Percentiles rank a stretch among this genome's conserved stretches.
These are phyloP conservation scores for Schizochytrium sp. DNA, from an alignment of 108 stramenopile genomes.

Conservation along the genomic window DNA sequence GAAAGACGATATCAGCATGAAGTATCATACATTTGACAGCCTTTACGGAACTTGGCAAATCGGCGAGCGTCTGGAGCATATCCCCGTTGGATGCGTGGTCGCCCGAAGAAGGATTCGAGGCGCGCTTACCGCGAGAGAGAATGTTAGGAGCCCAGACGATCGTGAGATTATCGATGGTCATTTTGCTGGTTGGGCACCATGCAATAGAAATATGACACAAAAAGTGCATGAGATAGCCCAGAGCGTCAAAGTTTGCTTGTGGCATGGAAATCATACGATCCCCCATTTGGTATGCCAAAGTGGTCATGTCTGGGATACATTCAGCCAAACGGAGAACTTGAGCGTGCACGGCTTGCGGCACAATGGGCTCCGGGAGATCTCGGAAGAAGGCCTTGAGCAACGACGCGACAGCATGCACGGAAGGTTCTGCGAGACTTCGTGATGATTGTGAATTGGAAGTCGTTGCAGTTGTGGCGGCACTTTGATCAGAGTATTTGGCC, in stretches of 20 bases:
- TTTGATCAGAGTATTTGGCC: too few species aligned
- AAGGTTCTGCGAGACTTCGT: neutral
- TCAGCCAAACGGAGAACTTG: neutral
- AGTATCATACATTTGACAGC: neutral
- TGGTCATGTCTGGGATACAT: neutral
- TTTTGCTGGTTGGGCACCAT: neutral
- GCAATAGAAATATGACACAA: neutral
- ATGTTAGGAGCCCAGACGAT: conserved; percentile 7
- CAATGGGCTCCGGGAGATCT: neutral
- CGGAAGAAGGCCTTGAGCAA: conserved; percentile 1
- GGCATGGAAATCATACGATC: neutral
- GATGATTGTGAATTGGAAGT: too few species aligned
- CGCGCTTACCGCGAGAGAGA: neutral
- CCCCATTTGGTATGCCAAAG: neutral
- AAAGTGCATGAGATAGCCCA: neutral
- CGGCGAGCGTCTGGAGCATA: neutral
- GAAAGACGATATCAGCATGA: conserved; percentile 1
- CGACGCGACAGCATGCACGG: neutral
- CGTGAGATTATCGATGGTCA: neutral
- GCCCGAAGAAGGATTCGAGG: neutral
- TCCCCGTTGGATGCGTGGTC: neutral
- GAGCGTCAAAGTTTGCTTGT: neutral
- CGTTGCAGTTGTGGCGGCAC: too few species aligned
- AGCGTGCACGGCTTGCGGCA: neutral
- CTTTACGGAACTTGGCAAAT: neutral